These are phyloP conservation scores for Oligophagozyma castellii DNA, from an alignment of 1,139 yeast species.

Conservation along the genomic window DNA sequence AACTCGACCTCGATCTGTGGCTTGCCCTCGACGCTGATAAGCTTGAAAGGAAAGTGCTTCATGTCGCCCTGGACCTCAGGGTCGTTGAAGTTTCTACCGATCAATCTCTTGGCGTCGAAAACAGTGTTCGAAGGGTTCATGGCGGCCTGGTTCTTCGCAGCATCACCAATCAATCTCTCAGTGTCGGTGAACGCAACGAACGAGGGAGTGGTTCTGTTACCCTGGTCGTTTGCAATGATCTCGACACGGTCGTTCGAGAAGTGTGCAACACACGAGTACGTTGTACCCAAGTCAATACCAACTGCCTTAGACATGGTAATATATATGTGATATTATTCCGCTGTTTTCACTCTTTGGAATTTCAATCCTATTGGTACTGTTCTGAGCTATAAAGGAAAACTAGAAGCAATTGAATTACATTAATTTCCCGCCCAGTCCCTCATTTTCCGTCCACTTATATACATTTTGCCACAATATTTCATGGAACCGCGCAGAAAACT, in stretches of 20 bases:
- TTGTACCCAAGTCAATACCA: conserved; percentile 55
- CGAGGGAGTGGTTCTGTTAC: conserved; percentile 99
- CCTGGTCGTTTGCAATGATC: conserved; percentile 98
- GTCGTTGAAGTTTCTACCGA: conserved; percentile 89
- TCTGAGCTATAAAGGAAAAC: neutral
- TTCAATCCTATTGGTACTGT: neutral
- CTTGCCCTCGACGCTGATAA: conserved; percentile 73
- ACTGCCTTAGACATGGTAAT: conserved; percentile 23
- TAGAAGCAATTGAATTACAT: no score
- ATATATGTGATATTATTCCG: neutral
- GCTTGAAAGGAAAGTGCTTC: conserved; percentile 97
- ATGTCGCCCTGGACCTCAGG: conserved; percentile 89
- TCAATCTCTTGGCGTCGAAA: conserved; percentile 96
- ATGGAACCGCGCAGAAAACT: no score
- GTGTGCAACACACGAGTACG: conserved; percentile 96
- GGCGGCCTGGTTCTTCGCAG: conserved; percentile 99
- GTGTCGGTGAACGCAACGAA: conserved; percentile 96
- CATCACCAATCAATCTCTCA: conserved; percentile 98
- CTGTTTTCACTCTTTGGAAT: no score
- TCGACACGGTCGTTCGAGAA: conserved; percentile 80
- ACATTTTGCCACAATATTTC: no score
- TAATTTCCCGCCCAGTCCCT: no score
- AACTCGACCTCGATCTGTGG: conserved; percentile 91
- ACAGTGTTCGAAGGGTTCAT: conserved; percentile 95
- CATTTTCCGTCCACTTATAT: no score